Base-by-base conservation (phyloP, 2,329 filamentous ascomycete species). In the Aspergillus aculeatinus region DNA sequence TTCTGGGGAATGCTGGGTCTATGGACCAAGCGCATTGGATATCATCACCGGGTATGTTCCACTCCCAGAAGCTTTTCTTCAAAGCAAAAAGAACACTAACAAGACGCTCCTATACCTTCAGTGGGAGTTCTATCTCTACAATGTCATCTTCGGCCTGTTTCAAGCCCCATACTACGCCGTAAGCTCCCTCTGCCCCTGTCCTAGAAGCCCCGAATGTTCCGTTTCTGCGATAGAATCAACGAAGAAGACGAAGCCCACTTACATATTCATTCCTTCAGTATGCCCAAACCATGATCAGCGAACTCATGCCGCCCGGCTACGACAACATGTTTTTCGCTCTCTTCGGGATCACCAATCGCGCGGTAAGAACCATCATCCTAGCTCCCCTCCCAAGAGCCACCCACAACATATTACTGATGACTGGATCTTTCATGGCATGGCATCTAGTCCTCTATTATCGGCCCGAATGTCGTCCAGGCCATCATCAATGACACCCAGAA, bases 301-400 rank as follows among this genome's bases (percentile, higher is more conserved):
- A 79, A 47, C 69, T 79, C 14, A 79, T 77, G 63, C 77, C 76
- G 2, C 67, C 70, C 14, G 76, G 77, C 14, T 79, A 77, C 51
- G 76, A 79, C 58, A 78, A 79, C 21, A 79, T 79, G 75, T 79
- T 79, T 61, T 79, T 79, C 39, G 76, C 76, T 2, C 64, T 79
- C 3, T 78, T 79, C 58, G 76, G 77, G 4, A 79, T 79, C 48
- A 79, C 77, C 1, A 79, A 79, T 59, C 74, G 77, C 14, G 76
- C 76, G 33, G 77, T 78, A 67, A 66, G 39, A 16, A 44, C 39
- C 14, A 7, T n/a, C n/a, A n/a, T 23, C 7, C 33, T 23, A 25
- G 27, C 7, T n/a, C 19, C 48, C 21, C 11, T 6, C n/a, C 42
- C 27, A 7, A 16, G 12, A 29, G 7, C 44, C 9, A 12, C 42